Base-by-base conservation (phyloP, 78 protist species). In the Cyanophora paradoxa region DNA sequence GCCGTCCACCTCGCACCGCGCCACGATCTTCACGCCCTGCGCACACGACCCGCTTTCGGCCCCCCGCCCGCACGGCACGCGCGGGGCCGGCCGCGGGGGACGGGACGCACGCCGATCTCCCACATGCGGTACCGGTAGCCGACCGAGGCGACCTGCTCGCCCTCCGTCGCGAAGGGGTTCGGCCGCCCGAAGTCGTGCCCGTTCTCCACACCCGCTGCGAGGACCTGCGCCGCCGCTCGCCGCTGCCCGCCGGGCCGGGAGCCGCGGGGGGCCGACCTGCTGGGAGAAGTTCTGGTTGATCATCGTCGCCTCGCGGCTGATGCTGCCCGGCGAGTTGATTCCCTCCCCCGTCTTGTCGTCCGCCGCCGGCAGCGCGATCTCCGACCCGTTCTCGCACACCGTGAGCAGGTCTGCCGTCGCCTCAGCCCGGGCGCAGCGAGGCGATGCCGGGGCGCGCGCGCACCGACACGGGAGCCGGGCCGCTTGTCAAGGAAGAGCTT, bases 401-500 rank as follows among this genome's bases (percentile, higher is more conserved):
- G n/a, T n/a, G n/a, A n/a, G 87, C 92, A 59, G 31, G 64, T 90
- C 91, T 44, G 48, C 6, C 52, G 17, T 2, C 6, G 68, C 30
- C 44, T 4, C n/a, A n/a, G n/a, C n/a, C n/a, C n/a, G n/a, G n/a
- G n/a, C n/a, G n/a, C n/a, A n/a, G n/a, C n/a, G n/a, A n/a, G n/a
- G n/a, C n/a, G n/a, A n/a, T n/a, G n/a, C n/a, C n/a, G n/a, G n/a
- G n/a, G n/a, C n/a, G n/a, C n/a, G n/a, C n/a, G n/a, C n/a, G n/a
- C n/a, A n/a, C 67, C 82, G 39, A 81, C 0, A 8, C 64, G 2
- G 50, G 83, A 70, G 33, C 63, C 78, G 26, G 76, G 85, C 42
- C 95, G 79, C 57, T 82, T 83, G 81, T 91, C 90, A 42, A 91
- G 63, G 84, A 78, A 88, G 26, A 86, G 31, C 72, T 81, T 68